These are phyloP conservation scores for Trichosporon sp. DNA, from an alignment of 1,284 basidiomycete species.

Conservation along the genomic window DNA sequence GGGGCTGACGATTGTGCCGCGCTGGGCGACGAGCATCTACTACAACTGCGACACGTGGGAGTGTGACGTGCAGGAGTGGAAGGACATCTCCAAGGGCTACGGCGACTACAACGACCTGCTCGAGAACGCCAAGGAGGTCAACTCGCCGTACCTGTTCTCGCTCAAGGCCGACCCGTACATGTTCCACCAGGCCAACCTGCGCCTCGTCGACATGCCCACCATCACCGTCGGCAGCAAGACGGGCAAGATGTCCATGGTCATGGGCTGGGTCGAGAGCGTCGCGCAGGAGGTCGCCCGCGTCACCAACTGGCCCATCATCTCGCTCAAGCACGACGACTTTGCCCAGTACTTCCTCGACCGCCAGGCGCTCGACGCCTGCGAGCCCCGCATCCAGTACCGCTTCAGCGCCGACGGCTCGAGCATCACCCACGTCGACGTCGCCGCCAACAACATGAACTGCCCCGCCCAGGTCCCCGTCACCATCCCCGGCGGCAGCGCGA, in stretches of 20 bases:
- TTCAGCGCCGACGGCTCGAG: not conserved
- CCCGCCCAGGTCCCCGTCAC: constrained; percentile 6
- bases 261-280: constrained; percentile 14
- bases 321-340: constrained; percentile 9
- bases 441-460: constrained; percentile 9
- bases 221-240: constrained; percentile 10
- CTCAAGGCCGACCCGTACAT: constrained; percentile 14
- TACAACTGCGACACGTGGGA: constrained; percentile 16
- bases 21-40: constrained; percentile 12
- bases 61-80: constrained; percentile 14
- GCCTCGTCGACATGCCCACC: constrained; percentile 8
- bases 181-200: constrained; percentile 20
- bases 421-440: constrained; percentile 4
- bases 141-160: constrained; percentile 7
- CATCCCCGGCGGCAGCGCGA: constrained; percentile 4
- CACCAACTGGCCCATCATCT: constrained; percentile 14
- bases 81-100: constrained; percentile 3
- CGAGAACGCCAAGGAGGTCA: constrained; percentile 2
- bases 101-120: constrained; percentile 11
- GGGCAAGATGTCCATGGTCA: constrained; percentile 14
- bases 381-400: not conserved
- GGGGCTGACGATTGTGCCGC: constrained; percentile 9
- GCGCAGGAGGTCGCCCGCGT: constrained; percentile 7
- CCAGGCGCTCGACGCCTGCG: constrained; percentile 7
- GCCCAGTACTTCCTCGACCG: constrained; percentile 14